Conservation (phyloP, 108 stramenopile genomes). For the Cyclotella choctawhatcheeana region DNA sequence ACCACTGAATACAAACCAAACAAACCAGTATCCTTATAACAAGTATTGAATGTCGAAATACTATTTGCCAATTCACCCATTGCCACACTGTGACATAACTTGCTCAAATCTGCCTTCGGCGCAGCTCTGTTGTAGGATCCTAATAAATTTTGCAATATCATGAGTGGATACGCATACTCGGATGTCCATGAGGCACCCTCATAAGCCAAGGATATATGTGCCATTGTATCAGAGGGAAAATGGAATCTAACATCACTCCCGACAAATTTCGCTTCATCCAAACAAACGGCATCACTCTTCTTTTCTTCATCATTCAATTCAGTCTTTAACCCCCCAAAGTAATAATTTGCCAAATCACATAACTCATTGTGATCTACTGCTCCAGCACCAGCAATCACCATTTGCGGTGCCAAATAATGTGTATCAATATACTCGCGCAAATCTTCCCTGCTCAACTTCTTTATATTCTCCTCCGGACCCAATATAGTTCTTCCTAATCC, state of each 20-base stretch:
- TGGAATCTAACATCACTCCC: conserved; percentile 94
- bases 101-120: conserved; percentile 87
- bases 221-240: conserved; percentile 90
- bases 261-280: conserved; percentile 95
- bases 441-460: conserved; percentile 79
- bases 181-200: conserved; percentile 97
- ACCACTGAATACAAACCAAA: conserved; percentile 97
- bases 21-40: conserved; percentile 99
- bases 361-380: conserved; percentile 92
- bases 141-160: conserved; percentile 97
- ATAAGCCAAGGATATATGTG: conserved; percentile 96
- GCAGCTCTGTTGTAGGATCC: conserved; percentile 94
- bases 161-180: conserved; percentile 96
- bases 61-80: conserved; percentile 90
- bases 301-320: conserved; percentile 63
- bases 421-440: conserved; percentile 92
- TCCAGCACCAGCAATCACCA: conserved; percentile 98
- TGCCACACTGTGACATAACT: conserved; percentile 93
- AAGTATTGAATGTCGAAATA: conserved; percentile 97
- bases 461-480: conserved; percentile 95
- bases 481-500: conserved; percentile 98
- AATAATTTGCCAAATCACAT: conserved; percentile 86
- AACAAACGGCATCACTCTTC: conserved; percentile 75
- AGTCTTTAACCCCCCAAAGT: conserved; percentile 89
- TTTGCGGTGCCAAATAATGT: conserved; percentile 98